phyloP scores from a whole-genome alignment of 768 basidiomycete species.

The Phanerodontia chrysosporium region DNA sequence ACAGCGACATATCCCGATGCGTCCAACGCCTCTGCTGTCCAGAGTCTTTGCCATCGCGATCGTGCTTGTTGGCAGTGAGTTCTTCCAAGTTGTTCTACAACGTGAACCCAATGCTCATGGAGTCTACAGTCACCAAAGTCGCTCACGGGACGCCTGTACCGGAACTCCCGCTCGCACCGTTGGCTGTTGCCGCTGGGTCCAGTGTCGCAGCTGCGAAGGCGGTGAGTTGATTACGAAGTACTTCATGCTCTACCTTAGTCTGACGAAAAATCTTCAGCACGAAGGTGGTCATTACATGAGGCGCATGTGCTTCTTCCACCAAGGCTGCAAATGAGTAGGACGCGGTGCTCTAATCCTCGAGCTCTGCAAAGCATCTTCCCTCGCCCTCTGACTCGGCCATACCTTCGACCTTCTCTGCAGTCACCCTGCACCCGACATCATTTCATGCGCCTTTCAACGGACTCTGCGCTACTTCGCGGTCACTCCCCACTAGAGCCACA shows the following conservation, averaged over 20 bases:
- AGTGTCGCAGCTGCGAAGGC: neutral
- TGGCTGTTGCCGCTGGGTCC: neutral
- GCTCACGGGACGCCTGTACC: conserved; percentile 8
- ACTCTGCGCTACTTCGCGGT: too few relatives aligned
- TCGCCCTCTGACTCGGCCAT: neutral
- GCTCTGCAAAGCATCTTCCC: too few relatives aligned
- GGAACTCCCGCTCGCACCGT: neutral
- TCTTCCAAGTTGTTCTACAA: neutral
- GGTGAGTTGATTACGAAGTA: neutral
- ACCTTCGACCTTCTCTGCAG: neutral
- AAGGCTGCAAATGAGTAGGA: conserved; percentile 1
- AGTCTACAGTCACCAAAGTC: conserved; percentile 1
- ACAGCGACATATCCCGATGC: conserved; percentile 7
- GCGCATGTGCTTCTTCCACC: conserved; percentile 5
- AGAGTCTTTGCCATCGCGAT: conserved; percentile 11
- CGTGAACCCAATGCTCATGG: neutral
- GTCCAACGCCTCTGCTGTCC: conserved; percentile 10
- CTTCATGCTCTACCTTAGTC: too few relatives aligned
- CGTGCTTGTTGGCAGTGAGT: conserved; percentile 12
- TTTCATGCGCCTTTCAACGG: too few relatives aligned
- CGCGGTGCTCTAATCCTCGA: too few relatives aligned
- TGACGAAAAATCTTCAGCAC: too few relatives aligned
- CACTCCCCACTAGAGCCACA: too few relatives aligned
- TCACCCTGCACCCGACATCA: too few relatives aligned
- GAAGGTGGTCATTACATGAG: neutral